Evolutionary conservation across 257 asterid species (phyloP).

Genomic region (Linderniella brevidens): DNA sequence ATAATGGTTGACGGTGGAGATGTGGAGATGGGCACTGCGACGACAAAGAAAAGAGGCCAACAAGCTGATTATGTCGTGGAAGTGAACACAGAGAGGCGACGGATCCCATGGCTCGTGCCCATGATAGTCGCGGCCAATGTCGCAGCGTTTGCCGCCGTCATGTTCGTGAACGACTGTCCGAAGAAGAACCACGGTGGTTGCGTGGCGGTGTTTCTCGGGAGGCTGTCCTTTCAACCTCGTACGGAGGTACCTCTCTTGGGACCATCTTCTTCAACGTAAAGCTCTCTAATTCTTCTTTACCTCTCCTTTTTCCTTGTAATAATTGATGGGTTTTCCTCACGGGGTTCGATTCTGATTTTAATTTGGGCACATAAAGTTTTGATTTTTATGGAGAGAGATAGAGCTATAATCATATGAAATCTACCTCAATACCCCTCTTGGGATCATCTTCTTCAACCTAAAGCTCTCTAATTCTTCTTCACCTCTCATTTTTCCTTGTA

Average conservation of each 20-base stretch:
- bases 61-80: constrained; percentile 27
- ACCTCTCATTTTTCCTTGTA: too few species aligned
- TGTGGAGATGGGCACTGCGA: too few species aligned
- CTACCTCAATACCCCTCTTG: too few species aligned
- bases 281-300: background rate
- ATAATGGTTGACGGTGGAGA: too few species aligned
- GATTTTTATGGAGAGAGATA: too few species aligned
- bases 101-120: constrained; percentile 96
- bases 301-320: too few species aligned
- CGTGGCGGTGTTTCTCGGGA: constrained; percentile 66
- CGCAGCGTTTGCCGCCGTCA: constrained; percentile 58
- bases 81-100: constrained; percentile 44
- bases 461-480: constrained; percentile 3
- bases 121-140: constrained; percentile 79
- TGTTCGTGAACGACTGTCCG: constrained; percentile 85
- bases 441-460: constrained; percentile 91
- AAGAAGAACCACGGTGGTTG: constrained; percentile 30
- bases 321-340: too few species aligned
- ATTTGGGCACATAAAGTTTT: too few species aligned
- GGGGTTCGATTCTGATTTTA: too few species aligned
- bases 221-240: constrained; percentile 89
- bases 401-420: too few species aligned
- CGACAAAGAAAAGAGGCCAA: too few species aligned
- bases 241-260: constrained; percentile 88
- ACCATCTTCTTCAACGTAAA: constrained; percentile 77